Evolutionary conservation across 352 stramenopile genomes (phyloP).

Genomic region (Phytophthora idaei): DNA sequence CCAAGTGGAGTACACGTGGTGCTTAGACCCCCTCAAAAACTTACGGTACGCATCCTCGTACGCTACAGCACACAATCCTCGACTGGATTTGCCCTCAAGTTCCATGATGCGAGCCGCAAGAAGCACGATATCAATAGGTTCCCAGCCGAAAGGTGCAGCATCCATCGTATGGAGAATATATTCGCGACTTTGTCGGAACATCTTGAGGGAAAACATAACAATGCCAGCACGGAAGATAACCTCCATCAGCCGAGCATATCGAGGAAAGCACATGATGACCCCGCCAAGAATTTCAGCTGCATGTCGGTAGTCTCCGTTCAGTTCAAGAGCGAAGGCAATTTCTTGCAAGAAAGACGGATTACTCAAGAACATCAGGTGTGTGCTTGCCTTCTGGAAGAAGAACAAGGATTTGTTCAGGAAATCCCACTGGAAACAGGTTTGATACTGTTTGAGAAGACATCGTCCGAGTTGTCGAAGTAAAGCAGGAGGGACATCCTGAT

Average conservation of each 20-base stretch:
- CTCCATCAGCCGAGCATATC: constrained; percentile 47
- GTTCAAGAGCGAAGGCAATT: constrained; percentile 55
- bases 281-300: constrained; percentile 59
- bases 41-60: constrained; percentile 77
- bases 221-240: constrained; percentile 76
- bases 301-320: constrained; percentile 42
- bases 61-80: constrained; percentile 54
- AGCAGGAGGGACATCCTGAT: constrained; percentile 24
- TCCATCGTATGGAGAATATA: constrained; percentile 74
- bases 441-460: constrained; percentile 50
- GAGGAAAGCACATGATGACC: constrained; percentile 68
- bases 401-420: constrained; percentile 53
- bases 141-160: constrained; percentile 51
- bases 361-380: constrained; percentile 50
- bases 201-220: constrained; percentile 60
- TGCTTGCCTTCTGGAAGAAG: constrained; percentile 54
- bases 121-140: constrained; percentile 60
- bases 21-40: constrained; percentile 15
- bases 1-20: constrained; percentile 44
- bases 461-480: constrained; percentile 52
- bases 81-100: constrained; percentile 49
- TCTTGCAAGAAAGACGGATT: constrained; percentile 70
- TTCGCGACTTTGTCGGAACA: constrained; percentile 70
- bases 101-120: constrained; percentile 66
- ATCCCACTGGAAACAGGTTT: constrained; percentile 29